These are phyloP conservation scores for Kappamyces sp. DNA, from an alignment of 192 early-diverging fungal genomes.

Conservation along the genomic window DNA sequence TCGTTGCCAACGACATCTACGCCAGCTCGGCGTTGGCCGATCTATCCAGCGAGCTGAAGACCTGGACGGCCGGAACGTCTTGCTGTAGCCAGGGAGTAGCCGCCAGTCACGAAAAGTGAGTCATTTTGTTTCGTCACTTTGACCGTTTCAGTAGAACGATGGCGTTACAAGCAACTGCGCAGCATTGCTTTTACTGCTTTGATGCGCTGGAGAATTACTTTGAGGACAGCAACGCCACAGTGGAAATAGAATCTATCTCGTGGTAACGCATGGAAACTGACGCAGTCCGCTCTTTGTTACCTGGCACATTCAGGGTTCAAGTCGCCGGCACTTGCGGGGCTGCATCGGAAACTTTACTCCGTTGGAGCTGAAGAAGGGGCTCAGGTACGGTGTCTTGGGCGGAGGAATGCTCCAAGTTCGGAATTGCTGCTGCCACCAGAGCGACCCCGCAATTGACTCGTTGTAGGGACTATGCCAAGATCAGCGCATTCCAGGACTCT, in stretches of 20 bases:
- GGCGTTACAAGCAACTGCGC: not conserved
- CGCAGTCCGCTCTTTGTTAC: constrained; percentile 78
- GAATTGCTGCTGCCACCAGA: not conserved
- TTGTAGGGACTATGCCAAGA: not conserved
- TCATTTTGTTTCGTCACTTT: not conserved
- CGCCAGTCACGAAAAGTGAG: not conserved
- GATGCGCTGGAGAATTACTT: constrained; percentile 65
- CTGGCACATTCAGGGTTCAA: constrained; percentile 48
- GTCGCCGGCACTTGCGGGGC: constrained; percentile 64
- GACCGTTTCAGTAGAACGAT: not conserved
- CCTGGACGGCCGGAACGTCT: no score
- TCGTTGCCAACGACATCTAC: no score
- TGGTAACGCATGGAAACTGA: constrained; percentile 33
- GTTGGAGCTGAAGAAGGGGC: constrained; percentile 58
- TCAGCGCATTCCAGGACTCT: constrained; percentile 70
- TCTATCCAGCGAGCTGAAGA: no score
- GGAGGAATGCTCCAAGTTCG: constrained; percentile 37
- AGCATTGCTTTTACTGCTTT: constrained; percentile 80
- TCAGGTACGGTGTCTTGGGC: constrained; percentile 74
- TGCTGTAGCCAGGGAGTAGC: no score
- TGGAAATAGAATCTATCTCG: constrained; percentile 33
- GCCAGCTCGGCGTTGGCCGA: no score
- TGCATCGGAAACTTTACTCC: constrained; percentile 90
- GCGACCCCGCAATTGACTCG: not conserved
- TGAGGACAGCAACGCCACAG: constrained; percentile 25